These are phyloP conservation scores for Auricularia sp. DNA, from an alignment of 768 basidiomycete genomes.

Conservation along the genomic window DNA sequence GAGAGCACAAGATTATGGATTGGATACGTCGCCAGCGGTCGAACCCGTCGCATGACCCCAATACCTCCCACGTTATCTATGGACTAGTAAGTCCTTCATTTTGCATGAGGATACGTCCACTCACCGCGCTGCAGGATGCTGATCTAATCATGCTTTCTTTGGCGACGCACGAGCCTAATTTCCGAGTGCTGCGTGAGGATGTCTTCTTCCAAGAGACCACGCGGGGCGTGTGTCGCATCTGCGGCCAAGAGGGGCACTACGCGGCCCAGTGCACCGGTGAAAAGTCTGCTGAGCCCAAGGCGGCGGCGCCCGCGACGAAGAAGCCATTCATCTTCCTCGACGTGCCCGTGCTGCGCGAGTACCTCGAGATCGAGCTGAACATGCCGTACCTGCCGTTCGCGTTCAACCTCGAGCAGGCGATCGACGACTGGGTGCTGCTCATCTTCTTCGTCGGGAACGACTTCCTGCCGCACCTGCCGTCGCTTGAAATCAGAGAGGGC, in stretches of 20 bases:
- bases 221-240: constrained; percentile 73
- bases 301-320: constrained; percentile 25
- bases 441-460: constrained; percentile 99
- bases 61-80: constrained; percentile 95
- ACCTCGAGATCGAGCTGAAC: constrained; percentile 92
- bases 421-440: constrained; percentile 99
- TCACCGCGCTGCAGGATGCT: constrained; percentile 56
- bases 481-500: constrained; percentile 97
- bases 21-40: constrained; percentile 85
- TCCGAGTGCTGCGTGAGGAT: constrained; percentile 94
- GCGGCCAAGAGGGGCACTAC: constrained; percentile 91
- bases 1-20: constrained; percentile 99
- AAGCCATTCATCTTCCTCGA: constrained; percentile 99
- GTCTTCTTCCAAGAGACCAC: constrained; percentile 84
- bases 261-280: constrained; percentile 89
- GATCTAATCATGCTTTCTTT: constrained; percentile 98
- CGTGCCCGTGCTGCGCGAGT: constrained; percentile 90
- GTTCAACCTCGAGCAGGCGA: constrained; percentile 90
- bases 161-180: constrained; percentile 97
- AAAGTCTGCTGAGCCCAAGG: constrained; percentile 41
- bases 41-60: constrained; percentile 86
- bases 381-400: constrained; percentile 67
- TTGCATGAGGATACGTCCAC: not conserved
- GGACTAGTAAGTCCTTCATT: constrained; percentile 56
- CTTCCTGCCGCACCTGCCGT: constrained; percentile 96